These are phyloP conservation scores for Rhizoctonia solani DNA, from an alignment of 1,284 basidiomycete genomes.

Conservation along the genomic window DNA sequence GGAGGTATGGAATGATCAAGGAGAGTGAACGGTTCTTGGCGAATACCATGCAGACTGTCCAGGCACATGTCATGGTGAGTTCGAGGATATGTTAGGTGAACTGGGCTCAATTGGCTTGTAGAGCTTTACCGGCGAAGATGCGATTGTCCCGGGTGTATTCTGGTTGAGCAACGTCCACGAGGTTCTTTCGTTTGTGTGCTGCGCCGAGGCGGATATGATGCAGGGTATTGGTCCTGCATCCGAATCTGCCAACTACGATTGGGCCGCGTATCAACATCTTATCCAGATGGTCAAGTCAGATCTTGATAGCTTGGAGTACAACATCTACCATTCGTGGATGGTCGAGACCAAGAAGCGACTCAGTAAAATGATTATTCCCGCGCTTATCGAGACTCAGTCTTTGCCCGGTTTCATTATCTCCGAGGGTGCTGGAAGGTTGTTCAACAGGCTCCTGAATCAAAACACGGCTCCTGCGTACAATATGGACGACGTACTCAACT, in stretches of 20 bases:
- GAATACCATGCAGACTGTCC: slow-evolving; percentile 98
- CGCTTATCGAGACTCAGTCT: slow-evolving; percentile 96
- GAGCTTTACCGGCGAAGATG: slow-evolving; percentile 93
- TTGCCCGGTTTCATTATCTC: slow-evolving; percentile 97
- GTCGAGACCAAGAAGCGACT: slow-evolving; percentile 96
- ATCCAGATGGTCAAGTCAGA: slow-evolving; percentile 99
- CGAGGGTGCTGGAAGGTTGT: slow-evolving; percentile 86
- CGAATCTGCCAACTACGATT: slow-evolving; percentile 92
- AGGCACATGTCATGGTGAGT: slow-evolving; percentile 95
- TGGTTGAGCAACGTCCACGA: slow-evolving; percentile 99
- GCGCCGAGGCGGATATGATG: slow-evolving; percentile 97
- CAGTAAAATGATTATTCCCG: slow-evolving; percentile 98
- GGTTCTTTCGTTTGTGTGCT: slow-evolving; percentile 97
- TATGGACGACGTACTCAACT: slow-evolving; percentile 98
- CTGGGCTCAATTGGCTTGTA: slow-evolving; percentile 44
- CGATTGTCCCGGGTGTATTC: slow-evolving; percentile 95
- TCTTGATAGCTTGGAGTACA: slow-evolving; percentile 97
- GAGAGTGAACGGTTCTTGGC: slow-evolving; percentile 98
- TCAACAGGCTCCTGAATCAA: slow-evolving; percentile 88
- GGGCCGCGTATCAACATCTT: slow-evolving; percentile 95
- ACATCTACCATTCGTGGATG: slow-evolving; percentile 99
- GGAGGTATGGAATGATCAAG: slow-evolving; percentile 97
- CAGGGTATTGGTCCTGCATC: slow-evolving; percentile 98
- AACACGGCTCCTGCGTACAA: slow-evolving; percentile 88
- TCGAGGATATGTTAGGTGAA: slow-evolving; percentile 41